These are phyloP conservation scores for Hymenoscyphus salicellus DNA, from an alignment of 2,329 filamentous ascomycete species.

Conservation along the genomic window DNA sequence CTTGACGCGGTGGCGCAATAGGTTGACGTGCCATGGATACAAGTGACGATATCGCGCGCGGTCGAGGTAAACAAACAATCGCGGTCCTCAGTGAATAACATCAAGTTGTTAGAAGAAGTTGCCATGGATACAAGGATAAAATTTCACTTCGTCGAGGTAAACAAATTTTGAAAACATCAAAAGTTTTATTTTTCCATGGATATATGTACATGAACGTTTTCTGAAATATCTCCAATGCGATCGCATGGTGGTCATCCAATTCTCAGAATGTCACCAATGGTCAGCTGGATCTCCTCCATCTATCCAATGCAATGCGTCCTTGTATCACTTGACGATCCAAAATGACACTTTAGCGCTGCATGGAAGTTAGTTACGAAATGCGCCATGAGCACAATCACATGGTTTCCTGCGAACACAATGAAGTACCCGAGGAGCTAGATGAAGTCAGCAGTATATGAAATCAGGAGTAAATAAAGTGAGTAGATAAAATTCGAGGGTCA, in stretches of 20 bases:
- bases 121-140: background rate
- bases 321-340: background rate
- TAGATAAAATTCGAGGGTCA: background rate
- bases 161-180: background rate
- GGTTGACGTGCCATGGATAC: too few species aligned
- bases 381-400: too few species aligned
- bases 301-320: background rate
- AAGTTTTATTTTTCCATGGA: background rate
- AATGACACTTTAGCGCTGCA: background rate
- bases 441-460: background rate
- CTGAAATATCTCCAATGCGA: background rate
- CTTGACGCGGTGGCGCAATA: too few species aligned
- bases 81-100: too few species aligned
- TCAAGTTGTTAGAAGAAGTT: too few species aligned
- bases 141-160: background rate
- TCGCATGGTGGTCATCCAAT: background rate
- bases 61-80: too few species aligned
- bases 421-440: too few species aligned
- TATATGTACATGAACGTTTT: background rate
- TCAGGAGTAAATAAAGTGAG: background rate
- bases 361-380: too few species aligned
- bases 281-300: background rate
- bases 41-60: too few species aligned
- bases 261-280: background rate
- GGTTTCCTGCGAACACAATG: too few species aligned